Percentiles rank a stretch among this genome's conserved stretches.
phyloP scores from a whole-genome alignment of 495 filamentous ascomycete species.

The Schizothecium vesticola region DNA sequence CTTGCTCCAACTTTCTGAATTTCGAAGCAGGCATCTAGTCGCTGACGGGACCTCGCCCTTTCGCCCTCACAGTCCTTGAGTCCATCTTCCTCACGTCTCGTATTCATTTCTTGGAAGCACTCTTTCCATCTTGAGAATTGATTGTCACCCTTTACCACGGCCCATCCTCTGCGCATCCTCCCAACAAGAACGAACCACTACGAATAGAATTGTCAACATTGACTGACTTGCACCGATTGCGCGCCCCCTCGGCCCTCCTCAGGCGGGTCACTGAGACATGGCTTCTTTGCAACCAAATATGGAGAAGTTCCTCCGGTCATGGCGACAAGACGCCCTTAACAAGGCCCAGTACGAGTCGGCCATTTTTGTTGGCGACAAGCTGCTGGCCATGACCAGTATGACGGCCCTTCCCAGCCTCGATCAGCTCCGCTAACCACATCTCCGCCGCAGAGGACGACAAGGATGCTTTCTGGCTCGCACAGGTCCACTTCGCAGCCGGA shows the following conservation, averaged over 20 bases:
- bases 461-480: conserved; percentile 91
- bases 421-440: conserved; percentile 17
- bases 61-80: not conserved
- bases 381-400: conserved; percentile 86
- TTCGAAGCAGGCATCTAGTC: not conserved
- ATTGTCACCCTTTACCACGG: not conserved
- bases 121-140: not conserved
- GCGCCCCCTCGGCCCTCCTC: not conserved
- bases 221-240: not conserved
- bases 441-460: conserved; percentile 65
- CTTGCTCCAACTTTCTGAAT: not conserved
- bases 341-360: conserved; percentile 94
- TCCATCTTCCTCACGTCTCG: not conserved
- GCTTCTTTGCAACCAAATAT: conserved; percentile 45
- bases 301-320: conserved; percentile 86
- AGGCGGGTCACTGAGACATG: conserved; percentile 9
- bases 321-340: conserved; percentile 87
- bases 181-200: not conserved
- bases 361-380: conserved; percentile 94
- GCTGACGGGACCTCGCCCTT: not conserved
- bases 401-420: not conserved
- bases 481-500: conserved; percentile 88
- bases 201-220: not conserved
- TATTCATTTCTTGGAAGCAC: not conserved
- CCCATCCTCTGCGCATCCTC: not conserved